These are phyloP conservation scores for Pythium aquatile DNA, from an alignment of 352 stramenopile species.

Conservation along the genomic window DNA sequence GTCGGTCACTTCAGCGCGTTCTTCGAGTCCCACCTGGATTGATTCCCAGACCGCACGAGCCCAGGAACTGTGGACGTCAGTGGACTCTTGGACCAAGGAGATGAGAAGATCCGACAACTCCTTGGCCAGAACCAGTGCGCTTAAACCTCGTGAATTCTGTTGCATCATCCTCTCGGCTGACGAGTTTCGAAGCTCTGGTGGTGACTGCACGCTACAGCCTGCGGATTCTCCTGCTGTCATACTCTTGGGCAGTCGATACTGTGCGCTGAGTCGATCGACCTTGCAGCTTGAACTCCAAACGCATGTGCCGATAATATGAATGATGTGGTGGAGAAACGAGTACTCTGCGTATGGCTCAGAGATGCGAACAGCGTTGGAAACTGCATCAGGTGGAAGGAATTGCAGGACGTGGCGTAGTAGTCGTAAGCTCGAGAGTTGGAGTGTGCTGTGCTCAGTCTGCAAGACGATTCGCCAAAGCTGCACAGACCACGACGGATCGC, in stretches of 20 bases:
- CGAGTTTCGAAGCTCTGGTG: slow-evolving; percentile 18
- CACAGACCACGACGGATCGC: slow-evolving; percentile 16
- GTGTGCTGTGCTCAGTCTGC: not conserved
- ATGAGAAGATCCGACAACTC: slow-evolving; percentile 9
- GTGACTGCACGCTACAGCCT: not conserved
- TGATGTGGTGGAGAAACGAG: slow-evolving; percentile 9
- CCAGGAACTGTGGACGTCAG: not conserved
- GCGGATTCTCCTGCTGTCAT: not conserved
- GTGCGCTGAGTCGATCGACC: not conserved
- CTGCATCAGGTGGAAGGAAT: slow-evolving; percentile 8
- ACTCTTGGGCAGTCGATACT: not conserved
- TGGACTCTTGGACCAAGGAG: not conserved
- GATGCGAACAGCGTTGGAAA: not conserved
- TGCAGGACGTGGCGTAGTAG: slow-evolving; percentile 15
- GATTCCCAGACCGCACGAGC: not conserved
- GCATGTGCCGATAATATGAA: slow-evolving; percentile 16
- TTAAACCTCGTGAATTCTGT: not conserved
- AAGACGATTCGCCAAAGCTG: slow-evolving; percentile 25
- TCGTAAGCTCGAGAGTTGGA: slow-evolving; percentile 19
- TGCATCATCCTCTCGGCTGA: slow-evolving; percentile 16
- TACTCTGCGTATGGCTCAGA: not conserved
- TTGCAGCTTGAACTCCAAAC: not conserved
- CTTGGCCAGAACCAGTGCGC: slow-evolving; percentile 11
- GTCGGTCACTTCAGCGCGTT: too few relatives aligned
- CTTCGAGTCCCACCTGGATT: not conserved